Evolutionary conservation across 1,139 yeast genomes (phyloP).

Genomic region (Geotrichum fermentans): DNA sequence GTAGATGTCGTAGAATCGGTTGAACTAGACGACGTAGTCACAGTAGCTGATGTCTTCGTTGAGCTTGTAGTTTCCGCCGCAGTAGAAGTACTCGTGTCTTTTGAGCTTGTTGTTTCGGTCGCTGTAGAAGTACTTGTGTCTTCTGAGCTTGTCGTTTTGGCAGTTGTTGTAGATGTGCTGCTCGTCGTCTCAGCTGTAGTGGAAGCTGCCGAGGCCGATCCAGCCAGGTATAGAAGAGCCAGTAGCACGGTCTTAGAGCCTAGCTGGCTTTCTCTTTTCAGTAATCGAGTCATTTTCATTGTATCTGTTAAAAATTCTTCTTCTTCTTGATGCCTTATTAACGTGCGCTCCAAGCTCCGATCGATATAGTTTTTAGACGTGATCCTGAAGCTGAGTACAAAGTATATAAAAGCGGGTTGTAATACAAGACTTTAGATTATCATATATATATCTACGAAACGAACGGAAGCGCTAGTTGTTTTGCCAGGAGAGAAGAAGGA

Average conservation of each 20-base stretch:
- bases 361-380: too few species aligned
- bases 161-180: constrained; percentile 1
- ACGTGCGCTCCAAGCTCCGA: too few species aligned
- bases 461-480: too few species aligned
- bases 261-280: not conserved
- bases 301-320: too few species aligned
- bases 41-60: constrained; percentile 6
- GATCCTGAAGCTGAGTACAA: too few species aligned
- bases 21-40: not conserved
- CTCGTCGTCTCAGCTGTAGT: constrained; percentile 20
- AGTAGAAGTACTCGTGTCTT: constrained; percentile 12
- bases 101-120: constrained; percentile 1
- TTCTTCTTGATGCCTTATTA: too few species aligned
- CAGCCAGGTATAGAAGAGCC: not conserved
- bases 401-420: too few species aligned
- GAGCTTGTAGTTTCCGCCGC: constrained; percentile 14
- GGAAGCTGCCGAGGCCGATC: constrained; percentile 22
- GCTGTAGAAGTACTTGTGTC: constrained; percentile 9
- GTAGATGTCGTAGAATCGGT: not conserved
- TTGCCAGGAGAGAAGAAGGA: too few species aligned
- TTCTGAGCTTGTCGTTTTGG: constrained; percentile 13
- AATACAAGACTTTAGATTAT: too few species aligned
- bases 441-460: too few species aligned
- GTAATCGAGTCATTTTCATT: too few species aligned
- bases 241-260: too few species aligned